Evolutionary conservation across 2,329 filamentous ascomycete genomes (phyloP), one percentile per base, ranked within the genome.

Genomic region (Fusarium camptoceras): DNA sequence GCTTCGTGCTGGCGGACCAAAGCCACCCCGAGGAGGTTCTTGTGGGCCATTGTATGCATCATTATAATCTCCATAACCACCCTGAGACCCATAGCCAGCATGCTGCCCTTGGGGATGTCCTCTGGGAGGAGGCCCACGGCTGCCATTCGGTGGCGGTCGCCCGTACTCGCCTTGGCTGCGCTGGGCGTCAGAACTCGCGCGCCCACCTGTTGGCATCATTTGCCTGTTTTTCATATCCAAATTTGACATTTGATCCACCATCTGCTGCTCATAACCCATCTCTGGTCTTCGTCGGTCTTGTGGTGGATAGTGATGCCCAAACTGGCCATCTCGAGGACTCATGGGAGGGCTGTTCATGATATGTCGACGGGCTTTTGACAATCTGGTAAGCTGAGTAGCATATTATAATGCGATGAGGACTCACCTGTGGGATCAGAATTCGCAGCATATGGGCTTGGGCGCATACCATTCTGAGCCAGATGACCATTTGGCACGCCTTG

Each of bases 1-100:
- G 60, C 88, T 90, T 71, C 88, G 82, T n/a, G 79, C 75, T 11
- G 86, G 86, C 4, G 85, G 83, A 0, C 81, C 86, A 69, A 86
- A 88, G 8, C 82, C 80, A 41, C 82, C 79, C 64, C 76, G 74
- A 11, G 69, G 70, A 14, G 81, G 79, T 27, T 63, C 71, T 39
- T 79, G 79, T 54, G 78, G 66, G 5, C 59, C 48, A 31, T 62
- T 61, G 47, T 77, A 77, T 49, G 74, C 74, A 50, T 75, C 71
- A 27, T 76, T 68, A 50, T 78, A 76, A 24, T 71, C 73, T 27
- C 66, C 70, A 55, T 78, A 77, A 31, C 71, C 71, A 34, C 66
- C 72, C 15, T 68, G 60, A 49, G 66, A 41, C 16, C 66, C 70
- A 27, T 76, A 66, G 6, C 66, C 69, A n/a, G 41, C 53, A 34